Evolutionary conservation across 164 flowering plant genomes (phyloP).

Genomic region (Stephania yunnanensis): DNA sequence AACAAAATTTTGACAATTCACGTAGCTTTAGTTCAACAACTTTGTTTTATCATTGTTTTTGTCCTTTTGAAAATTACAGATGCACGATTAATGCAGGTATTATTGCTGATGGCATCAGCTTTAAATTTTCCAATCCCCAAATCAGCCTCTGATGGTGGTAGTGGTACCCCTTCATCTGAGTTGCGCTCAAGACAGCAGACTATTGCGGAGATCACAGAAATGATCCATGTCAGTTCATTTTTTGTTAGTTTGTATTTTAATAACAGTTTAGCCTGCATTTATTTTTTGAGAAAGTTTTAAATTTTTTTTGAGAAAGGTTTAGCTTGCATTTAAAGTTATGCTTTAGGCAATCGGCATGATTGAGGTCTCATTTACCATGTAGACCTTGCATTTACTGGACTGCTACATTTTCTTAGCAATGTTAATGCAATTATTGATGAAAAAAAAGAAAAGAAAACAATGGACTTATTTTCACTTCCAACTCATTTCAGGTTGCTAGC

Average conservation of each 20-base stretch:
- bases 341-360: not conserved
- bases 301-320: too few relatives aligned
- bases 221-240: slow-evolving; percentile 82
- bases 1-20: not conserved
- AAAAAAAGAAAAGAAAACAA: not conserved
- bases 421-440: not conserved
- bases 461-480: not conserved
- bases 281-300: too few relatives aligned
- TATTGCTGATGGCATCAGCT: slow-evolving; percentile 89
- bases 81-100: slow-evolving; percentile 45
- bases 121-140: slow-evolving; percentile 43
- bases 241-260: slow-evolving; percentile 1
- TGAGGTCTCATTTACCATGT: not conserved
- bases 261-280: too few relatives aligned
- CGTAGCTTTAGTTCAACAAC: not conserved
- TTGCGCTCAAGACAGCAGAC: slow-evolving; percentile 65
- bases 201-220: slow-evolving; percentile 94
- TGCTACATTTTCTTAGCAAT: not conserved
- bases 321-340: too few relatives aligned
- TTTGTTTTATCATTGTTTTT: not conserved
- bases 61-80: slow-evolving; percentile 2
- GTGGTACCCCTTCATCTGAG: slow-evolving; percentile 35
- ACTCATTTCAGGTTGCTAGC: slow-evolving; percentile 75
- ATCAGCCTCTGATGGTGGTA: slow-evolving; percentile 22
- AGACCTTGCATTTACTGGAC: not conserved